phyloP scores from a whole-genome alignment of 352 stramenopile genomes.

The Globisporangium cystogenes region DNA sequence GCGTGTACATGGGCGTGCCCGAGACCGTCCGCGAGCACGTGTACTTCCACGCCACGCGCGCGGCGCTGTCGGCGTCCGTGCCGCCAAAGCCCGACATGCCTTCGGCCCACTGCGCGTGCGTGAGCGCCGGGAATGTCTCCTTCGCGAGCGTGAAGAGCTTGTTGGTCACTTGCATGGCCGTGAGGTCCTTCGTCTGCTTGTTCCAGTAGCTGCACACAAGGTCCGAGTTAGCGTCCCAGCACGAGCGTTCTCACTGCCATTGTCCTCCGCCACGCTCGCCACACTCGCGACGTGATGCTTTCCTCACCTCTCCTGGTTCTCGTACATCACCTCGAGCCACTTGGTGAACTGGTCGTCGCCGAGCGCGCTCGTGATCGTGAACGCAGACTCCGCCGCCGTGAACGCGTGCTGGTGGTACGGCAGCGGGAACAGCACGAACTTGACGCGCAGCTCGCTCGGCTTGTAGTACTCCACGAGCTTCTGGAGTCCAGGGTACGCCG shows the following conservation, averaged over 20 bases:
- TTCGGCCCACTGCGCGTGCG: constrained; percentile 57
- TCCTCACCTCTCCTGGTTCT: constrained; percentile 73
- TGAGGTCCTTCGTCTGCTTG: constrained; percentile 75
- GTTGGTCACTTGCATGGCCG: constrained; percentile 51
- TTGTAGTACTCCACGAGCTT: constrained; percentile 50
- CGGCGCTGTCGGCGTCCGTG: constrained; percentile 52
- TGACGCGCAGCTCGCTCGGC: constrained; percentile 50
- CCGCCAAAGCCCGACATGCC: constrained; percentile 74
- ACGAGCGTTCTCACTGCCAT: too few relatives aligned
- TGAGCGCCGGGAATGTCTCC: constrained; percentile 59
- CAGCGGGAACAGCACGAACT: constrained; percentile 71
- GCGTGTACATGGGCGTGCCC: constrained; percentile 69
- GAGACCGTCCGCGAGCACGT: constrained; percentile 64
- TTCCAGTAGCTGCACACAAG: constrained; percentile 78
- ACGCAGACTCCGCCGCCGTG: constrained; percentile 47
- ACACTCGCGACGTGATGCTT: constrained; percentile 31
- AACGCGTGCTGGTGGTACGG: constrained; percentile 80
- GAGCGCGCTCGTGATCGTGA: constrained; percentile 56
- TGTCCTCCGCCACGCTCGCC: too few relatives aligned
- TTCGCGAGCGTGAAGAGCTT: constrained; percentile 57
- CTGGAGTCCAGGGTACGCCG: constrained; percentile 62
- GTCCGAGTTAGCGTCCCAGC: too few relatives aligned
- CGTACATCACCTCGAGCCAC: constrained; percentile 78
- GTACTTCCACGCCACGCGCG: constrained; percentile 77
- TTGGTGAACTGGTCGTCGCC: constrained; percentile 48